Evolutionary conservation across 345 rosid species (phyloP).

Genomic region (Rubroshorea leprosula): DNA sequence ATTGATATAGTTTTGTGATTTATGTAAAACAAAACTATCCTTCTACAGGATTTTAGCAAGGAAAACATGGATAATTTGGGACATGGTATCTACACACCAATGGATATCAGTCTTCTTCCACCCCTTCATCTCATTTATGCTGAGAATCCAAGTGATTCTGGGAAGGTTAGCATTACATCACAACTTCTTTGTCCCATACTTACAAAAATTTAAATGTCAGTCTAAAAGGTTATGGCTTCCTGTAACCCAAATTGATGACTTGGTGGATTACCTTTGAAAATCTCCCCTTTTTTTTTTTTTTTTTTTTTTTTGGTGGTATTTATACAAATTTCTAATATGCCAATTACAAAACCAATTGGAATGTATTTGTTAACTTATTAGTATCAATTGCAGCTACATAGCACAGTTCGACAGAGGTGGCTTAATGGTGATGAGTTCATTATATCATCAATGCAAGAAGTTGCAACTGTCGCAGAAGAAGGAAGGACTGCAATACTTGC

Average conservation of each 20-base stretch:
- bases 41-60: conserved; percentile 67
- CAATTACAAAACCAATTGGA: not conserved
- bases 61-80: conserved; percentile 78
- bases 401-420: conserved; percentile 83
- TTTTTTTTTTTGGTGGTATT: too few relatives aligned
- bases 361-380: too few relatives aligned
- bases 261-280: not conserved
- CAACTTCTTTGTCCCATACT: not conserved
- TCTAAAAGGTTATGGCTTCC: not conserved
- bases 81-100: conserved; percentile 72
- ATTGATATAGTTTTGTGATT: conserved; percentile 2
- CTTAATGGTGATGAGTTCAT: conserved; percentile 77
- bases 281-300: too few relatives aligned
- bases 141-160: conserved; percentile 96
- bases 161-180: conserved; percentile 52
- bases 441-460: conserved; percentile 61
- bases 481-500: conserved; percentile 56
- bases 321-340: not conserved
- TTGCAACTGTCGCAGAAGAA: conserved; percentile 59
- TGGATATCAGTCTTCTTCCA: conserved; percentile 80
- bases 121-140: conserved; percentile 85
- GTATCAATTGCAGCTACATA: conserved; percentile 61
- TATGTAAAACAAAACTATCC: not conserved
- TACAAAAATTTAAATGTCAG: not conserved
- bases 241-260: not conserved